Conservation (phyloP, 345 rosid species). For the Litchi chinensis region DNA sequence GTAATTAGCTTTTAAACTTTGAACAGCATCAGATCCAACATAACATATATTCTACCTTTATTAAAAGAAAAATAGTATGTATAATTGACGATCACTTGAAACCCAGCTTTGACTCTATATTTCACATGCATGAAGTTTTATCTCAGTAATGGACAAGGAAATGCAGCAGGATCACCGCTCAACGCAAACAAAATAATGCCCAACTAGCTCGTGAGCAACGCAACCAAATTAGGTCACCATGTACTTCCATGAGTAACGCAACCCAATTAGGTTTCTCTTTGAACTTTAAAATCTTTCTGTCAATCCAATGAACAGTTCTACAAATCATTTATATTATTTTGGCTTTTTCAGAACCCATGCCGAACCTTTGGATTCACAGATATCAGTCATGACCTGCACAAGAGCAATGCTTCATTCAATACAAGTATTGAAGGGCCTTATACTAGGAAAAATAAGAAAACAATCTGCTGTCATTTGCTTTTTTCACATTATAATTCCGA, state of each 20-base stretch:
- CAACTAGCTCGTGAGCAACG: not conserved
- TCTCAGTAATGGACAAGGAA: no score
- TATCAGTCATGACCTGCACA: constrained; percentile 59
- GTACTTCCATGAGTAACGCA: no score
- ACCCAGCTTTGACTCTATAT: no score
- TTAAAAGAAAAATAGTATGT: no score
- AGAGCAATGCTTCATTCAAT: not conserved
- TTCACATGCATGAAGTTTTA: no score
- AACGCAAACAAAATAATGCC: no score
- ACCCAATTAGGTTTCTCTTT: not conserved
- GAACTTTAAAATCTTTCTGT: not conserved
- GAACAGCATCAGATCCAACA: not conserved
- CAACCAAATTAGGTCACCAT: no score
- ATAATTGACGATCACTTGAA: no score
- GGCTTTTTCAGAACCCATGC: constrained; percentile 60
- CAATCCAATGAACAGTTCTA: not conserved
- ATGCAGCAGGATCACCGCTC: no score
- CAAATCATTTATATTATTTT: constrained; percentile 24
- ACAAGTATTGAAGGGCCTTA: not conserved
- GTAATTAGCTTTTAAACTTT: not conserved
- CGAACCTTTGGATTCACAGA: constrained; percentile 60
- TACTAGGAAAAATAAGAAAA: not conserved
- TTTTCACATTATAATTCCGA: no score
- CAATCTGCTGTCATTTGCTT: not conserved
- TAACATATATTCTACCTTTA: no score